These are phyloP conservation scores for Mortierella sp. DNA, from an alignment of 371 early-diverging fungal species.

Conservation along the genomic window DNA sequence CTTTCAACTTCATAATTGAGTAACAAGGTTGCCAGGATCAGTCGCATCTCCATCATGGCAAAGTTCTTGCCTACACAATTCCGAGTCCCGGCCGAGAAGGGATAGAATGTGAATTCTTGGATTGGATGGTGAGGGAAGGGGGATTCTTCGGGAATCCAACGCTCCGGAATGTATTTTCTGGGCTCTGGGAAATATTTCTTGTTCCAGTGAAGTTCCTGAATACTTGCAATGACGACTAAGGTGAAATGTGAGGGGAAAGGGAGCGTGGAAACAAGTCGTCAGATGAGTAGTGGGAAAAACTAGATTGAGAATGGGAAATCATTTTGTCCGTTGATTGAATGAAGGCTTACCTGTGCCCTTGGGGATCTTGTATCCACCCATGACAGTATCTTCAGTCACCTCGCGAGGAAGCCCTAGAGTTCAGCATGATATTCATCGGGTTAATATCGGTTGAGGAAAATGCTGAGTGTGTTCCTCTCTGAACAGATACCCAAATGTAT, in stretches of 20 bases:
- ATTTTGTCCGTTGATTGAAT: too few relatives aligned
- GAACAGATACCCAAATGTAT: too few relatives aligned
- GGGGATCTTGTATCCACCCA: neutral
- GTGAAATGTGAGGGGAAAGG: too few relatives aligned
- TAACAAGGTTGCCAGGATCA: constrained; percentile 52
- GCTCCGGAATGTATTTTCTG: constrained; percentile 40
- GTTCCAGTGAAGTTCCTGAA: constrained; percentile 18
- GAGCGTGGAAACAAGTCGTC: neutral
- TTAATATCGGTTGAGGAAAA: too few relatives aligned
- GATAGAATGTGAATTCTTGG: constrained; percentile 51
- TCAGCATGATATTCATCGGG: too few relatives aligned
- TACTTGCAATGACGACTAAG: constrained; percentile 29
- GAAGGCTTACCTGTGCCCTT: neutral
- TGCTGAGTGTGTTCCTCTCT: too few relatives aligned
- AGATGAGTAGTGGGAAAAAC: neutral
- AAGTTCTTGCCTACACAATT: constrained; percentile 66
- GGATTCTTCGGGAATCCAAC: constrained; percentile 39
- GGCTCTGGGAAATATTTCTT: constrained; percentile 8
- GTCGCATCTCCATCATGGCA: constrained; percentile 60
- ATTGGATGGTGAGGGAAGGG: constrained; percentile 13
- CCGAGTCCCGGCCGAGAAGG: constrained; percentile 57
- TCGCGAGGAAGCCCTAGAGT: neutral
- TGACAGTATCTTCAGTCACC: neutral
- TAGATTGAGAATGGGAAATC: too few relatives aligned
- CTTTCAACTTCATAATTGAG: constrained; percentile 19